phyloP scores from a whole-genome alignment of 805 yeast genomes.

The Candida nitratophila region DNA sequence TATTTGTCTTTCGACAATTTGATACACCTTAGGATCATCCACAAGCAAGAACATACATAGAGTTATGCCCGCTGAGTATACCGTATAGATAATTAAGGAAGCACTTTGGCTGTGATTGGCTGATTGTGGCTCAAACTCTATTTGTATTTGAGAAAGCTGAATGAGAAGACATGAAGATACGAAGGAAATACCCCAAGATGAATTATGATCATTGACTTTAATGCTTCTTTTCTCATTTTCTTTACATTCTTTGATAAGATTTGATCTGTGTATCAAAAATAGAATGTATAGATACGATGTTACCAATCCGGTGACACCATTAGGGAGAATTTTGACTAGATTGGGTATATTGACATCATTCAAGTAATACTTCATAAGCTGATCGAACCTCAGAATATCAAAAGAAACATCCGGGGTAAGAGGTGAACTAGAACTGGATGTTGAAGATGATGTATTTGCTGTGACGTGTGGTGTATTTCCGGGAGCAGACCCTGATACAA shows the following conservation, averaged over 20 bases:
- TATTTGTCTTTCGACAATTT: background rate
- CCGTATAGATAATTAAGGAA: background rate
- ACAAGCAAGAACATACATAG: background rate
- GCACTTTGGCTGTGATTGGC: background rate
- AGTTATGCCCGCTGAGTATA: background rate
- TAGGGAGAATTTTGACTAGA: background rate
- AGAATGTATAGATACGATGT: background rate
- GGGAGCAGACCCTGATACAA: background rate
- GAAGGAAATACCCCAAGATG: constrained; percentile 77
- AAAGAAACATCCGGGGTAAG: background rate
- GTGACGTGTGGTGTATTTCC: background rate
- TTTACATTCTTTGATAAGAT: background rate
- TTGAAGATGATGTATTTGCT: background rate
- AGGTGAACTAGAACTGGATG: background rate
- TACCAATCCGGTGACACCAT: background rate
- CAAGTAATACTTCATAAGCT: background rate
- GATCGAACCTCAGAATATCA: background rate
- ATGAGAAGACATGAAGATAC: constrained; percentile 17
- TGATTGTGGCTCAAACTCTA: background rate
- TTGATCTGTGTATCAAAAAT: background rate
- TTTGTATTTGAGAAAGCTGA: background rate
- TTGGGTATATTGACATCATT: background rate
- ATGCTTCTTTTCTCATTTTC: background rate
- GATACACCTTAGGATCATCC: background rate
- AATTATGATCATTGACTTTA: constrained; percentile 37